These are phyloP conservation scores for Cryphonectria radicalis DNA, from an alignment of 2,329 filamentous ascomycete genomes.

Conservation along the genomic window DNA sequence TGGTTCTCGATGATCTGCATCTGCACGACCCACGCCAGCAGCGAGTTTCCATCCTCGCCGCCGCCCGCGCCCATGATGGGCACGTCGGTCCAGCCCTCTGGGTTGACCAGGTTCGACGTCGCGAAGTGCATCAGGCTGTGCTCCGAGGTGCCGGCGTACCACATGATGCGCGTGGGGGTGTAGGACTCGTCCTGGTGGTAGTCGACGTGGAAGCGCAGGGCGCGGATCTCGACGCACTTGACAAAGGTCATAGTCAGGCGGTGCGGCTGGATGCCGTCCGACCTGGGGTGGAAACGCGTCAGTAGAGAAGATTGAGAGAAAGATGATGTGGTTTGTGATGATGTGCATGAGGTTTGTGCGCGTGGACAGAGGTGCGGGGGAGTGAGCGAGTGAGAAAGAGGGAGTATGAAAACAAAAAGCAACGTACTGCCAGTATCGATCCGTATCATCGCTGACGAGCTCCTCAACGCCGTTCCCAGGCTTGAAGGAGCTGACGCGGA, in stretches of 20 bases:
- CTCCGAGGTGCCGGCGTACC: conserved; percentile 86
- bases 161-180: conserved; percentile 89
- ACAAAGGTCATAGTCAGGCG: conserved; percentile 81
- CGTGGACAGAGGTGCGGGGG: too few species aligned
- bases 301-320: background rate
- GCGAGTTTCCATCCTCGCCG: conserved; percentile 69
- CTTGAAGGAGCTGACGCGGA: conserved; percentile 82
- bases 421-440: conserved; percentile 77
- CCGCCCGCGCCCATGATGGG: conserved; percentile 60
- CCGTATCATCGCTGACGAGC: conserved; percentile 73
- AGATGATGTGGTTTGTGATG: background rate
- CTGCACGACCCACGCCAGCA: conserved; percentile 88
- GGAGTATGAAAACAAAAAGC: background rate
- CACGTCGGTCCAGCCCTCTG: conserved; percentile 90
- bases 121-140: conserved; percentile 91
- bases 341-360: background rate
- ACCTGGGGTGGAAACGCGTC: conserved; percentile 49
- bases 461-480: conserved; percentile 79
- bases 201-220: conserved; percentile 84
- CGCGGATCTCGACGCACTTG: conserved; percentile 77
- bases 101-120: conserved; percentile 76
- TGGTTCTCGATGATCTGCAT: conserved; percentile 94
- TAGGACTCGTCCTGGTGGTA: conserved; percentile 94
- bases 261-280: conserved; percentile 83
- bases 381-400: background rate